A percentile compares a stretch with the other conserved stretches of the same genome.
Conservation (phyloP, 768 basidiomycete species). For the Agaricus bisporus region DNA sequence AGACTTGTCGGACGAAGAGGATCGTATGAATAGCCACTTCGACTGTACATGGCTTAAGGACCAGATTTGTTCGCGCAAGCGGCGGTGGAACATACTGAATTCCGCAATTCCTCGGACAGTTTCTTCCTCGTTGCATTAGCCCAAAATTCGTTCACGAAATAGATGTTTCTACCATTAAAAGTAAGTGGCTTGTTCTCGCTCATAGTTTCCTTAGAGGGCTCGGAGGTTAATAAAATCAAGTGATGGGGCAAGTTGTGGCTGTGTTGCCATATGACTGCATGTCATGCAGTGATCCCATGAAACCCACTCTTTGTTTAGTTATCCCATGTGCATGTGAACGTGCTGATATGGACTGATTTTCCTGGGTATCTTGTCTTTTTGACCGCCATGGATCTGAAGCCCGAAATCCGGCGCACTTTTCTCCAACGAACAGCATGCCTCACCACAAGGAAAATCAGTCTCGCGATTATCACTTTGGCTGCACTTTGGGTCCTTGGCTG, state of each 20-base stretch:
- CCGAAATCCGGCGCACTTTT: too few relatives aligned
- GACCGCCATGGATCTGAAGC: too few relatives aligned
- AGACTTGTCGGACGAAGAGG: slow-evolving; percentile 85
- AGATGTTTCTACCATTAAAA: slow-evolving; percentile 24
- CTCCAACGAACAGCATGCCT: not conserved
- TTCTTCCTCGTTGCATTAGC: slow-evolving; percentile 33
- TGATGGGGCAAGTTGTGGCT: not conserved
- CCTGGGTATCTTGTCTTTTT: too few relatives aligned
- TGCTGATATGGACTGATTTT: too few relatives aligned
- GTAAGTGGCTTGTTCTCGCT: slow-evolving; percentile 13
- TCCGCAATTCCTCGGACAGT: slow-evolving; percentile 59
- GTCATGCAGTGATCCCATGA: too few relatives aligned
- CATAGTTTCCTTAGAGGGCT: slow-evolving; percentile 7
- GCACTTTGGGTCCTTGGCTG: not conserved
- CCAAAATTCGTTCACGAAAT: not conserved
- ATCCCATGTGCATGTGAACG: too few relatives aligned
- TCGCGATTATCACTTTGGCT: not conserved
- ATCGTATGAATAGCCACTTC: slow-evolving; percentile 93
- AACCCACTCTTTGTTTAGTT: too few relatives aligned
- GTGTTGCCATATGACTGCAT: too few relatives aligned
- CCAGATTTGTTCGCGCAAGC: not conserved
- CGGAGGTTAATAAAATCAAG: too few relatives aligned
- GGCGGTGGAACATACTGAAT: slow-evolving; percentile 47
- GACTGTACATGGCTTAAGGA: slow-evolving; percentile 40
- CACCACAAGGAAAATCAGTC: not conserved